Conservation (phyloP, 2,329 filamentous ascomycete genomes). For the Scedosporium aurantiacum region DNA sequence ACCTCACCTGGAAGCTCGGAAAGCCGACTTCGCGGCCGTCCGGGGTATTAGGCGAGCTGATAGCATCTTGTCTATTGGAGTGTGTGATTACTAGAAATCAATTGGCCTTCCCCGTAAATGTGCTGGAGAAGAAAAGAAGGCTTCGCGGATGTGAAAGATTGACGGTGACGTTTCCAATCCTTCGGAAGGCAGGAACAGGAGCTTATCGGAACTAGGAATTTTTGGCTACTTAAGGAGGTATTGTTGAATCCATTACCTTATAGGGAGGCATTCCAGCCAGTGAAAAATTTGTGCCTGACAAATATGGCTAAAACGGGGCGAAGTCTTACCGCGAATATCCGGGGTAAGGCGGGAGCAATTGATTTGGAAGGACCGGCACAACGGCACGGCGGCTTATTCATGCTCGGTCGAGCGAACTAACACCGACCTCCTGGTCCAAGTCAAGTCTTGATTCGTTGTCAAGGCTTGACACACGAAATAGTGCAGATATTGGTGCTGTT, state of each 20-base stretch:
- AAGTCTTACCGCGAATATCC: too few relatives aligned
- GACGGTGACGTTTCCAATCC: slow-evolving; percentile 1
- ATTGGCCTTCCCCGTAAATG: not conserved
- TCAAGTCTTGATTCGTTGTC: too few relatives aligned
- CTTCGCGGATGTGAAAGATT: not conserved
- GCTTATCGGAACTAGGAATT: slow-evolving; percentile 2
- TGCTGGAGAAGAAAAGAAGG: slow-evolving; percentile 3
- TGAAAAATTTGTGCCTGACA: not conserved
- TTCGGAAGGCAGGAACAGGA: slow-evolving; percentile 3
- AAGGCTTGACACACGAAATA: too few relatives aligned
- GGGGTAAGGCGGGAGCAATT: too few relatives aligned
- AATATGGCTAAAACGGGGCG: not conserved
- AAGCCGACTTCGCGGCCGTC: slow-evolving; percentile 44
- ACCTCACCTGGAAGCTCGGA: slow-evolving; percentile 42
- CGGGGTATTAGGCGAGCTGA: slow-evolving; percentile 50
- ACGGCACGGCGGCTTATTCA: slow-evolving; percentile 6
- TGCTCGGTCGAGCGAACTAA: too few relatives aligned
- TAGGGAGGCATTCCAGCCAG: not conserved
- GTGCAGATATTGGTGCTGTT: too few relatives aligned
- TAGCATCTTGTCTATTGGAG: slow-evolving; percentile 37
- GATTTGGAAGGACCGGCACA: too few relatives aligned
- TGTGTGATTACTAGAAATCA: not conserved
- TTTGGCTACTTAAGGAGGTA: not conserved
- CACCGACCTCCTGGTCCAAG: too few relatives aligned
- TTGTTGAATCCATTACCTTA: slow-evolving; percentile 1